Evolutionary conservation across 2,329 filamentous ascomycete genomes (phyloP).

Genomic region (Orbilia oligospora): DNA sequence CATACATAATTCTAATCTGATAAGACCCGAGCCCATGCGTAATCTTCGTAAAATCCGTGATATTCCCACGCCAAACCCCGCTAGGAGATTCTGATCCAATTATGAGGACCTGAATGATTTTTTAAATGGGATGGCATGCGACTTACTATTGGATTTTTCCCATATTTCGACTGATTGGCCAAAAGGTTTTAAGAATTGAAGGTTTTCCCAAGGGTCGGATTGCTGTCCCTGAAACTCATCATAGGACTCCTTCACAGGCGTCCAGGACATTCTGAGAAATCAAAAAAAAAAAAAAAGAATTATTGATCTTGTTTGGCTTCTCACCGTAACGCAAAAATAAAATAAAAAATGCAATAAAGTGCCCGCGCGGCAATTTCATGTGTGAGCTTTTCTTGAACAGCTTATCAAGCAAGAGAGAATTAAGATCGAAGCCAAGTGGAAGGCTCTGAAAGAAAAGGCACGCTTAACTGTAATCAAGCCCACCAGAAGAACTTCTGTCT

Average conservation of each 20-base stretch:
- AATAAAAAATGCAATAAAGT: too few species aligned
- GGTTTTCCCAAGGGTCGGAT: conserved; percentile 10
- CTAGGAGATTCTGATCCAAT: not conserved
- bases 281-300: not conserved
- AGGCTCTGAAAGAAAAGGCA: too few species aligned
- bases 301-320: not conserved
- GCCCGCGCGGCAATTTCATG: too few species aligned
- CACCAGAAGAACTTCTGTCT: too few species aligned
- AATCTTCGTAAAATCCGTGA: not conserved
- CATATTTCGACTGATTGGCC: conserved; percentile 28
- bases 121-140: not conserved
- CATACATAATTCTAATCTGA: conserved; percentile 34
- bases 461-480: too few species aligned
- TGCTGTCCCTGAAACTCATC: not conserved
- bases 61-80: not conserved
- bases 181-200: not conserved
- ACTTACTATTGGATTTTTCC: conserved; percentile 21
- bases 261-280: conserved; percentile 15
- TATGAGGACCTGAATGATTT: not conserved
- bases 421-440: too few species aligned
- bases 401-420: too few species aligned
- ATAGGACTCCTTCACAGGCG: not conserved
- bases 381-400: too few species aligned
- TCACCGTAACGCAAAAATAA: not conserved
- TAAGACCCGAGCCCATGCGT: not conserved